Evolutionary conservation across 257 asterid species (phyloP).

Genomic region (Ehretia macrophylla): DNA sequence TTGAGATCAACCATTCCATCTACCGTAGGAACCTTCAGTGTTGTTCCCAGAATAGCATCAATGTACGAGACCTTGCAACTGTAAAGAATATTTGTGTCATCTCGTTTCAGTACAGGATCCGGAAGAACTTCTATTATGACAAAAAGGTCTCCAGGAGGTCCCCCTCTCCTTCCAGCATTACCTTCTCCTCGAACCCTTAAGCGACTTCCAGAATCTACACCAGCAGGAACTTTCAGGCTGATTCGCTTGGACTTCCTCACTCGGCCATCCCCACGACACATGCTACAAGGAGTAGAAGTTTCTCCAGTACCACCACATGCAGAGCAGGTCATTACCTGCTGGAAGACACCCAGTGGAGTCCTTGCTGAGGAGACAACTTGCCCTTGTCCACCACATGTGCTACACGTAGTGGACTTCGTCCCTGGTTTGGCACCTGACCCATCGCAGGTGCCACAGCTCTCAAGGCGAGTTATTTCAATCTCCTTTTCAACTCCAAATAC

Average conservation of each 20-base stretch:
- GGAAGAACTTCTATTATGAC: conserved; percentile 72
- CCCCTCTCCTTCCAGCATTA: conserved; percentile 86
- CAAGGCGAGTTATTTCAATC: conserved; percentile 83
- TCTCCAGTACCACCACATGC: conserved; percentile 86
- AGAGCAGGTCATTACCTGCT: conserved; percentile 92
- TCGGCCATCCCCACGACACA: conserved; percentile 82
- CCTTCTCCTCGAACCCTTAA: conserved; percentile 91
- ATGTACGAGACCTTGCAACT: conserved; percentile 82
- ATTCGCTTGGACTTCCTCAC: conserved; percentile 86
- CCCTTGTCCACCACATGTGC: conserved; percentile 92
- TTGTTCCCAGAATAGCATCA: conserved; percentile 87
- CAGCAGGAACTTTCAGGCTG: conserved; percentile 91
- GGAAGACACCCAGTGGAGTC: conserved; percentile 97
- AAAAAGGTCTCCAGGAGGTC: conserved; percentile 90
- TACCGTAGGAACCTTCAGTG: conserved; percentile 81
- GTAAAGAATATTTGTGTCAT: conserved; percentile 77
- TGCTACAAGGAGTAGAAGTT: conserved; percentile 74
- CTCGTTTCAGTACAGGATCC: conserved; percentile 75
- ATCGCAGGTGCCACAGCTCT: conserved; percentile 79
- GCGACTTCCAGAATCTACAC: conserved; percentile 88
- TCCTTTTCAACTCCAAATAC: conserved; percentile 90
- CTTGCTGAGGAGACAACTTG: conserved; percentile 83
- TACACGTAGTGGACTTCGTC: conserved; percentile 61
- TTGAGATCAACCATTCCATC: conserved; percentile 88
- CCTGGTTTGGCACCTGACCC: conserved; percentile 97